Percentiles rank a stretch among this genome's conserved stretches.
Conservation (phyloP, 2,329 filamentous ascomycete species). For the Paraphaeosphaeria minitans region DNA sequence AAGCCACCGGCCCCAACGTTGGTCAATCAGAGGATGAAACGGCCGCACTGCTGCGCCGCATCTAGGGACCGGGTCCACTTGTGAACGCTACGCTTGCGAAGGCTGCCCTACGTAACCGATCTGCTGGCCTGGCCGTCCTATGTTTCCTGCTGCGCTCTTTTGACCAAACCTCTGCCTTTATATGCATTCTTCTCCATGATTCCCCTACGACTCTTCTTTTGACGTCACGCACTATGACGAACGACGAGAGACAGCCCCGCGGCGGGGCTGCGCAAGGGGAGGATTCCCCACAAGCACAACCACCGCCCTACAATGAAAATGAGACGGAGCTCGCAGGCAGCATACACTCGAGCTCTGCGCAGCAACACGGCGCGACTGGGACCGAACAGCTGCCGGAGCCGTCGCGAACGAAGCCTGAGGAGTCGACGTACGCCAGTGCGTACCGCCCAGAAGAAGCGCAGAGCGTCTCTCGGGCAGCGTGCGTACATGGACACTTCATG, state of each 20-base stretch:
- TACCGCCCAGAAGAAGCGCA: constrained; percentile 32
- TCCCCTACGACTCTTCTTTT: constrained; percentile 4
- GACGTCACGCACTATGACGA: constrained; percentile 16
- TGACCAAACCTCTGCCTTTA: neutral
- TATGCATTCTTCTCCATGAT: constrained; percentile 15
- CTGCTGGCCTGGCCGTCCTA: neutral
- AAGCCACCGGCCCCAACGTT: neutral
- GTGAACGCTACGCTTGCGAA: constrained; percentile 6
- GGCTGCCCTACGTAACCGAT: constrained; percentile 6
- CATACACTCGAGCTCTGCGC: constrained; percentile 13
- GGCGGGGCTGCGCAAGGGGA: constrained; percentile 22
- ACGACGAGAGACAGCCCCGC: constrained; percentile 25
- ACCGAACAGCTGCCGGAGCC: constrained; percentile 13
- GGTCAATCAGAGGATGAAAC: neutral
- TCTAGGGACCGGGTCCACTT: neutral
- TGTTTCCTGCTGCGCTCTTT: neutral
- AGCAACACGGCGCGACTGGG: constrained; percentile 3
- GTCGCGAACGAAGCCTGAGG: constrained; percentile 29
- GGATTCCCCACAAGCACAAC: constrained; percentile 26
- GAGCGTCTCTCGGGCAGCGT: constrained; percentile 20
- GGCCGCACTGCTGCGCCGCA: constrained; percentile 1
- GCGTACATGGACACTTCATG: neutral
- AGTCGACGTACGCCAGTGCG: constrained; percentile 32
- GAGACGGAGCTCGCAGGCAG: constrained; percentile 20
- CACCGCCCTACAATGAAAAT: constrained; percentile 20